phyloP scores from a whole-genome alignment of 176 grass and related monocot species.

The Zoysia pacifica region DNA sequence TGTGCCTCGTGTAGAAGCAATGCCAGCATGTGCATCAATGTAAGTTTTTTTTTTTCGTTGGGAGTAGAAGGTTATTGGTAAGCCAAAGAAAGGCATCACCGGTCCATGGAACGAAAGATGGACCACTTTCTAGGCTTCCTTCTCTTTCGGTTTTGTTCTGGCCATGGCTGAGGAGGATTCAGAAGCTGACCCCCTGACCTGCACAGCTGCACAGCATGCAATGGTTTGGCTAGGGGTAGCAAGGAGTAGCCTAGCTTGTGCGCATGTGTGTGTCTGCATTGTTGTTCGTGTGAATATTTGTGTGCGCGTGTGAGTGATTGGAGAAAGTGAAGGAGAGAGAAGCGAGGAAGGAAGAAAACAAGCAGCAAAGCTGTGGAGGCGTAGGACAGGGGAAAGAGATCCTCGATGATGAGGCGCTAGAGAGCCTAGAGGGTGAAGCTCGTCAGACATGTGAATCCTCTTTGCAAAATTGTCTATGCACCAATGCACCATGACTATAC shows the following conservation, averaged over 20 bases:
- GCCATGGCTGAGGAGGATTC: slow-evolving; percentile 36
- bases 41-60: too few species aligned
- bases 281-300: slow-evolving; percentile 25
- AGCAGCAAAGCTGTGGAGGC: slow-evolving; percentile 6
- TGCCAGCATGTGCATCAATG: neutral
- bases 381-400: slow-evolving; percentile 36
- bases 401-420: slow-evolving; percentile 20
- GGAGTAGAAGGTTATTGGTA: neutral
- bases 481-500: neutral
- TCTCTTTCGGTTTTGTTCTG: slow-evolving; percentile 34
- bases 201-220: neutral
- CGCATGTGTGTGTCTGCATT: slow-evolving; percentile 10
- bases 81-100: neutral
- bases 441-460: slow-evolving; percentile 43
- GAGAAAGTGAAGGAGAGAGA: neutral
- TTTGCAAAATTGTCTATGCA: slow-evolving; percentile 32
- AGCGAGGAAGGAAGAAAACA: neutral
- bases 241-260: slow-evolving; percentile 9
- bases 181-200: neutral
- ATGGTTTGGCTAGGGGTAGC: neutral
- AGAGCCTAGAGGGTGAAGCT: neutral
- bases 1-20: neutral
- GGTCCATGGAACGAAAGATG: slow-evolving; percentile 39
- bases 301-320: neutral
- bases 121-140: slow-evolving; percentile 21